These are phyloP conservation scores for Pythium chondricola DNA, from an alignment of 352 stramenopile species.

Conservation along the genomic window DNA sequence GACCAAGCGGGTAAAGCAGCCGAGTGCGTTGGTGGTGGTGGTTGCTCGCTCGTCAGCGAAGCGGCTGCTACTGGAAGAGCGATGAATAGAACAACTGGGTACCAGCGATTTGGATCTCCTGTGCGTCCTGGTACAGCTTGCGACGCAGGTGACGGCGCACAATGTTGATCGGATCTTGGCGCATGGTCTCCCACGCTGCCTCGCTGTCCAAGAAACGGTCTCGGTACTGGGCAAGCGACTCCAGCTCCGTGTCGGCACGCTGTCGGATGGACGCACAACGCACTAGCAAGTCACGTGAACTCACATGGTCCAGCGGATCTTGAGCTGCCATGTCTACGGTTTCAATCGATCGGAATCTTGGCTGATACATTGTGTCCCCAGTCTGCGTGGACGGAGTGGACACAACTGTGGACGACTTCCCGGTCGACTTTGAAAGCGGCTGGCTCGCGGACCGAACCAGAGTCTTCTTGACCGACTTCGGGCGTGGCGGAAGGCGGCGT, in stretches of 20 bases:
- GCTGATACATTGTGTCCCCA: too few species aligned
- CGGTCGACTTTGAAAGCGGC: too few species aligned
- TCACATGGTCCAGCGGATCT: conserved; percentile 42
- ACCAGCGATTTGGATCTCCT: conserved; percentile 58
- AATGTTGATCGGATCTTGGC: conserved; percentile 63
- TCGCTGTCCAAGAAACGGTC: conserved; percentile 54
- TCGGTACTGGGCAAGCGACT: conserved; percentile 32
- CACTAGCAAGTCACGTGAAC: conserved; percentile 70
- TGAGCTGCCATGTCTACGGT: conserved; percentile 48
- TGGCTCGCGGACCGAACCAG: too few species aligned
- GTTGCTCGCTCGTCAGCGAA: not conserved
- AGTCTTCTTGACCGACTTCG: too few species aligned
- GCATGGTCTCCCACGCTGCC: conserved; percentile 53
- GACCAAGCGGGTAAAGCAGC: conserved; percentile 59
- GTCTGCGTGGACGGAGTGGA: too few species aligned
- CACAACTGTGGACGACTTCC: too few species aligned
- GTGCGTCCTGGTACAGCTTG: conserved; percentile 43
- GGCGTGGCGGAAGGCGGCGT: too few species aligned
- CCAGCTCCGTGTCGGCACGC: conserved; percentile 37
- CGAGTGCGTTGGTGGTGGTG: conserved; percentile 34
- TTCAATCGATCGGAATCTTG: conserved; percentile 42
- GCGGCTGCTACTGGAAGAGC: conserved; percentile 30
- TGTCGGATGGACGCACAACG: conserved; percentile 59
- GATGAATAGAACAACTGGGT: conserved; percentile 63
- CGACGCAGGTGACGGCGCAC: conserved; percentile 50